Conservation (phyloP, 2,329 filamentous ascomycete species). For the Neocatenulostroma microsporum region DNA sequence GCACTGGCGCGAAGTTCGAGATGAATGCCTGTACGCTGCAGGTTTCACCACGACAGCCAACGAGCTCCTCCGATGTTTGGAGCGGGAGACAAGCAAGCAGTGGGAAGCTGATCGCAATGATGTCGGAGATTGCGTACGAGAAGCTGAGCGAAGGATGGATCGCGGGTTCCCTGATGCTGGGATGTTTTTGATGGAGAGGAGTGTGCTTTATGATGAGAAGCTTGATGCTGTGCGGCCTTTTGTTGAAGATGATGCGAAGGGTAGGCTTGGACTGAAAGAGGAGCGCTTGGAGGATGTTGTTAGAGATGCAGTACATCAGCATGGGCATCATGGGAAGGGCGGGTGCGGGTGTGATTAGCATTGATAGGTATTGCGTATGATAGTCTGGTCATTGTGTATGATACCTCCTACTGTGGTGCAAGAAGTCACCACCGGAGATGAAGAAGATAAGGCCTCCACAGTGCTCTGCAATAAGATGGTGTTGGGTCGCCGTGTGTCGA, state of each 20-base stretch:
- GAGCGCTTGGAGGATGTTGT: slow-evolving; percentile 16
- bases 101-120: slow-evolving; percentile 29
- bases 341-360: slow-evolving; percentile 32
- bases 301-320: slow-evolving; percentile 16
- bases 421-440: too few species aligned
- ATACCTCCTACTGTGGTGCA: too few species aligned
- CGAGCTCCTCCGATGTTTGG: slow-evolving; percentile 25
- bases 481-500: too few species aligned
- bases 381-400: too few species aligned
- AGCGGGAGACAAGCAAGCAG: slow-evolving; percentile 21
- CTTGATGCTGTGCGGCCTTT: slow-evolving; percentile 25
- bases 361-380: too few species aligned
- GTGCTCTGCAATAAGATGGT: too few species aligned
- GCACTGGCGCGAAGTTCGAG: slow-evolving; percentile 29
- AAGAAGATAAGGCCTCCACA: too few species aligned
- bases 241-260: slow-evolving; percentile 14
- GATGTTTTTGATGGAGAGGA: slow-evolving; percentile 33
- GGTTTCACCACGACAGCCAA: slow-evolving; percentile 28
- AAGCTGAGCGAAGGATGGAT: slow-evolving; percentile 30
- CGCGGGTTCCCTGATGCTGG: slow-evolving; percentile 32
- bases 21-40: slow-evolving; percentile 31
- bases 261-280: slow-evolving; percentile 11
- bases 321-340: slow-evolving; percentile 20
- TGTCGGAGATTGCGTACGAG: slow-evolving; percentile 29
- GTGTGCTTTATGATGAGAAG: slow-evolving; percentile 30